Percentiles rank a stretch among this genome's conserved stretches.
Conservation (phyloP, 805 yeast species). For the Candida nonsorbophila region DNA sequence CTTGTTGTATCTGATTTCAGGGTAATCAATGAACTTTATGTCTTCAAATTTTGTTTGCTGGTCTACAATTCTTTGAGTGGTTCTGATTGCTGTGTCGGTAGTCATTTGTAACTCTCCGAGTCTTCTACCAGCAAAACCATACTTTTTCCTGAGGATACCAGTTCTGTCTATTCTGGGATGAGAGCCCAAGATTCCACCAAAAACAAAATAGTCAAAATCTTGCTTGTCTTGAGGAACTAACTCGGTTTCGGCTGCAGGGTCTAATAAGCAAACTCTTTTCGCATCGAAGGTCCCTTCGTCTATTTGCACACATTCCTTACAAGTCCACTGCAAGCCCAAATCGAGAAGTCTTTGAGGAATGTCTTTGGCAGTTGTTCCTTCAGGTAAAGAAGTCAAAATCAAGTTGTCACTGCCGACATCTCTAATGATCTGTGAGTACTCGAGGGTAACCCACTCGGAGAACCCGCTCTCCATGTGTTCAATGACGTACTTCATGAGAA, state of each 20-base stretch:
- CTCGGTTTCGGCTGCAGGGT: slow-evolving; percentile 79
- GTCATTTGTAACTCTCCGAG: slow-evolving; percentile 92
- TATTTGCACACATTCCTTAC: slow-evolving; percentile 57
- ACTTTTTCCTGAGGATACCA: slow-evolving; percentile 72
- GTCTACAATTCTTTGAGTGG: slow-evolving; percentile 76
- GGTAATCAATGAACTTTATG: slow-evolving; percentile 84
- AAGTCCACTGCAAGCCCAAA: slow-evolving; percentile 77
- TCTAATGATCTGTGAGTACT: slow-evolving; percentile 73
- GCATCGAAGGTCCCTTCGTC: slow-evolving; percentile 40
- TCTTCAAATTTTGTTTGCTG: slow-evolving; percentile 55
- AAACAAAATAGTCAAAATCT: slow-evolving; percentile 80
- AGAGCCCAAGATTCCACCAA: slow-evolving; percentile 95
- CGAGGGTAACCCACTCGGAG: slow-evolving; percentile 92
- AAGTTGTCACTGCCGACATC: slow-evolving; percentile 80
- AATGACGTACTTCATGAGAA: slow-evolving; percentile 76
- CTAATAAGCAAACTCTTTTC: slow-evolving; percentile 71
- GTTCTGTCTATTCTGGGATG: slow-evolving; percentile 94
- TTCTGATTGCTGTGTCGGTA: slow-evolving; percentile 94
- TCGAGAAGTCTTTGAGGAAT: slow-evolving; percentile 58
- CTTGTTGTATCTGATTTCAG: slow-evolving; percentile 83
- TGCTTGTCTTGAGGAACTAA: slow-evolving; percentile 63
- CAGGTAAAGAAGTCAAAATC: slow-evolving; percentile 71
- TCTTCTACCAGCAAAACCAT: slow-evolving; percentile 84
- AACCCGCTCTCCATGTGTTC: slow-evolving; percentile 98
- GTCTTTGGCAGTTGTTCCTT: slow-evolving; percentile 50